A percentile compares a stretch with the other conserved stretches of the same genome.
phyloP scores from a whole-genome alignment of 2,329 filamentous ascomycete species.

The Claviceps humidiphila region DNA sequence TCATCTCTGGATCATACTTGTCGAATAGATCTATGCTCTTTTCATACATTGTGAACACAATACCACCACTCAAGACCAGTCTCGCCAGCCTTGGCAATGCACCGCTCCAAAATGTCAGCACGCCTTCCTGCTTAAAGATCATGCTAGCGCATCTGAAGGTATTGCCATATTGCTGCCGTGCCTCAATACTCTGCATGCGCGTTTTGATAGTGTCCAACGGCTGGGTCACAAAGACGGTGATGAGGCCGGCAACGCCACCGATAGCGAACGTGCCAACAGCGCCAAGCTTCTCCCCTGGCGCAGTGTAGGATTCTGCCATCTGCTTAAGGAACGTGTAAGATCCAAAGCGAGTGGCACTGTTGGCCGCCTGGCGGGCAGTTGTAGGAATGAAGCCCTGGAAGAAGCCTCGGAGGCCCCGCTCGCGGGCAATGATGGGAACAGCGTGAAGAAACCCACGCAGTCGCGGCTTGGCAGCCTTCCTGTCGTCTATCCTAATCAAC shows the following conservation, averaged over 20 bases:
- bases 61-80: constrained; percentile 81
- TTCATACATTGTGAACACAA: constrained; percentile 98
- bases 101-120: constrained; percentile 88
- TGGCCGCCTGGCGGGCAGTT: constrained; percentile 86
- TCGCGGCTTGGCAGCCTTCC: constrained; percentile 71
- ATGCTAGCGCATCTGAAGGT: constrained; percentile 68
- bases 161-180: constrained; percentile 69
- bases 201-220: constrained; percentile 92
- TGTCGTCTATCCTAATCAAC: constrained; percentile 68
- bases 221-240: constrained; percentile 72
- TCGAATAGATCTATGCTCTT: constrained; percentile 88
- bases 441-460: constrained; percentile 90
- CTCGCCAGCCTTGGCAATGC: constrained; percentile 75
- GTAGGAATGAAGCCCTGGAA: constrained; percentile 96
- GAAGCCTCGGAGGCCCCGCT: constrained; percentile 81
- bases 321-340: constrained; percentile 86
- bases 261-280: constrained; percentile 79
- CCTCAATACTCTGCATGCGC: constrained; percentile 92
- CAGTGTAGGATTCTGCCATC: constrained; percentile 79
- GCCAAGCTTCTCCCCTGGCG: constrained; percentile 89
- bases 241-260: constrained; percentile 74
- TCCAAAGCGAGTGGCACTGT: constrained; percentile 82
- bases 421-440: constrained; percentile 70
- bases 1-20: constrained; percentile 65
- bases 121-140: constrained; percentile 80